Conservation (phyloP, 768 basidiomycete species). For the Suillus occidentalis region DNA sequence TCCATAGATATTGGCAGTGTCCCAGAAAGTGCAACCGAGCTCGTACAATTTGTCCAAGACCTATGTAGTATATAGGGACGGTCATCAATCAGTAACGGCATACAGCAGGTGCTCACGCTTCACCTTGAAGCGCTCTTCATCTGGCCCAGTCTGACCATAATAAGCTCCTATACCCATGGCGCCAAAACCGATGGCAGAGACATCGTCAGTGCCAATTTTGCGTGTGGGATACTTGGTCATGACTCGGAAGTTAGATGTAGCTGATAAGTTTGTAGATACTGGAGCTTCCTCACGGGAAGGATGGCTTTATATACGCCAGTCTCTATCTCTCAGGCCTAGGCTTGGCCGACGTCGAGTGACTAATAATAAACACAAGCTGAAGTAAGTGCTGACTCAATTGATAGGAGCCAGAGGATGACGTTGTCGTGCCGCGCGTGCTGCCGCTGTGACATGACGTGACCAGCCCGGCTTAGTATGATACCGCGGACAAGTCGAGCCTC, state of each 20-base stretch:
- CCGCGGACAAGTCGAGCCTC: too few relatives aligned
- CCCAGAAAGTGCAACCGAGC: constrained; percentile 47
- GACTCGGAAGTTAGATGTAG: constrained; percentile 14
- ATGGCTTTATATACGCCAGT: neutral
- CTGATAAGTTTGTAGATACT: neutral
- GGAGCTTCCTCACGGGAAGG: neutral
- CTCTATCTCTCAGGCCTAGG: neutral
- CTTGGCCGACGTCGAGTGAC: neutral
- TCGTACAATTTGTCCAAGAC: constrained; percentile 44
- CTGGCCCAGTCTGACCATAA: constrained; percentile 46
- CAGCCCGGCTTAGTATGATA: too few relatives aligned
- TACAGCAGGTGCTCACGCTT: neutral
- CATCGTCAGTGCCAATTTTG: constrained; percentile 44
- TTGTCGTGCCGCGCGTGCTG: too few relatives aligned
- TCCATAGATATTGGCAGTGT: constrained; percentile 44
- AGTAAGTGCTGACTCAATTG: neutral
- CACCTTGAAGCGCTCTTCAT: constrained; percentile 64
- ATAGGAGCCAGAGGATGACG: neutral
- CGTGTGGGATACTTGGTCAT: constrained; percentile 32
- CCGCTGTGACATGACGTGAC: too few relatives aligned
- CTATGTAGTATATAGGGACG: constrained; percentile 20
- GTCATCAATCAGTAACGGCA: neutral
- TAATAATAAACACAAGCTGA: neutral
- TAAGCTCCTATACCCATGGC: constrained; percentile 54
- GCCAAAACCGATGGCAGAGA: constrained; percentile 61